phyloP scores from a whole-genome alignment of 2,329 filamentous ascomycete genomes.

The Coleophoma crateriformis region DNA sequence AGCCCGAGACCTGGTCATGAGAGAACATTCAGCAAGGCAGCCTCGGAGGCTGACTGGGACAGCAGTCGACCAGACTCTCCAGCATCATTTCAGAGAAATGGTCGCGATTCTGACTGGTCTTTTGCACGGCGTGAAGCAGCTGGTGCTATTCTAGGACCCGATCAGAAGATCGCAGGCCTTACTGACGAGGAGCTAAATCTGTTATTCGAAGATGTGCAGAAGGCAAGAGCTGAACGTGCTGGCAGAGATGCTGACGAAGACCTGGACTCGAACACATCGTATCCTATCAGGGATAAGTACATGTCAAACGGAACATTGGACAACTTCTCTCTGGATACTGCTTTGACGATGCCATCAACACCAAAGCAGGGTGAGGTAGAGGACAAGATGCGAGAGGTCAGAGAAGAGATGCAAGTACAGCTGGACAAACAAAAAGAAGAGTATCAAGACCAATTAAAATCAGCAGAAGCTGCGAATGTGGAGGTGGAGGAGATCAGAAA shows the following conservation, averaged over 20 bases:
- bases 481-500: slow-evolving; percentile 79
- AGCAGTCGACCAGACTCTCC: slow-evolving; percentile 78
- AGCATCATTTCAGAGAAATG: slow-evolving; percentile 55
- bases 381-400: slow-evolving; percentile 66
- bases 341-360: slow-evolving; percentile 89
- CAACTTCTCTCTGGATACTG: slow-evolving; percentile 93
- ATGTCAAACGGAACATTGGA: slow-evolving; percentile 91
- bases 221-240: slow-evolving; percentile 72
- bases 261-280: slow-evolving; percentile 82
- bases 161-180: slow-evolving; percentile 84
- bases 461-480: slow-evolving; percentile 66
- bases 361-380: slow-evolving; percentile 75
- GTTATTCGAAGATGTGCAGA: slow-evolving; percentile 89
- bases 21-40: slow-evolving; percentile 69
- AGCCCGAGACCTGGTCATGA: slow-evolving; percentile 65
- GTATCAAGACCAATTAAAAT: slow-evolving; percentile 71
- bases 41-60: slow-evolving; percentile 68
- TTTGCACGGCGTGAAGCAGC: slow-evolving; percentile 92
- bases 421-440: slow-evolving; percentile 81
- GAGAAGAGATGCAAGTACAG: slow-evolving; percentile 78
- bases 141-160: slow-evolving; percentile 78
- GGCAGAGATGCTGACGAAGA: slow-evolving; percentile 81
- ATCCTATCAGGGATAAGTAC: slow-evolving; percentile 87
- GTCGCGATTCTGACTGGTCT: slow-evolving; percentile 89
- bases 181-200: slow-evolving; percentile 93